These are phyloP conservation scores for Stenogyne calaminthoides DNA, from an alignment of 305 asterid genomes.

Conservation along the genomic window DNA sequence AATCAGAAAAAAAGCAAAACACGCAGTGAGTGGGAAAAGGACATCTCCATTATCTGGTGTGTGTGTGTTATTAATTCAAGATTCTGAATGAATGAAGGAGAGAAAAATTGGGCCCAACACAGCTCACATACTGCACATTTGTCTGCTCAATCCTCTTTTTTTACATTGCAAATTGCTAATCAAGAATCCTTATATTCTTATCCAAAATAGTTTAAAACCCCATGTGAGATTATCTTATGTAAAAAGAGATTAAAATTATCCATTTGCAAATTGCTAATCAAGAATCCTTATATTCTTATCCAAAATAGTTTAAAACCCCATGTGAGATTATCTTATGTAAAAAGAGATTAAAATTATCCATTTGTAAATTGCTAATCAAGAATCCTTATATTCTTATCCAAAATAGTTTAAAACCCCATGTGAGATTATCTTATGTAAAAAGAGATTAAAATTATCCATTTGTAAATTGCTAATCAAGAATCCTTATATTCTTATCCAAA, in stretches of 20 bases:
- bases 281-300: conserved; percentile 4
- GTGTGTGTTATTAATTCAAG: neutral
- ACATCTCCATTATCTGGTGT: conserved; percentile 19
- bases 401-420: neutral
- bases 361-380: neutral
- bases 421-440: neutral
- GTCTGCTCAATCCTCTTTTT: neutral
- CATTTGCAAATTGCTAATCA: neutral
- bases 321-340: neutral
- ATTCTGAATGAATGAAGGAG: neutral
- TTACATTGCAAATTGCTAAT: neutral
- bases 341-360: too few species aligned
- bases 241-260: too few species aligned
- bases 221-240: neutral
- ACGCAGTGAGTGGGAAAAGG: conserved; percentile 19
- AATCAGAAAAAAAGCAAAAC: conserved; percentile 9
- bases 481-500: conserved; percentile 12
- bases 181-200: neutral
- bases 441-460: too few species aligned
- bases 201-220: neutral
- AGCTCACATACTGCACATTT: conserved; percentile 30
- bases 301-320: neutral
- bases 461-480: neutral
- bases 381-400: conserved; percentile 5
- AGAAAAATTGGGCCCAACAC: conserved; percentile 12